A percentile compares a stretch with the other conserved stretches of the same genome.
These are phyloP conservation scores for Trichosporon sp. DNA, from an alignment of 1,284 basidiomycete genomes.

Conservation along the genomic window DNA sequence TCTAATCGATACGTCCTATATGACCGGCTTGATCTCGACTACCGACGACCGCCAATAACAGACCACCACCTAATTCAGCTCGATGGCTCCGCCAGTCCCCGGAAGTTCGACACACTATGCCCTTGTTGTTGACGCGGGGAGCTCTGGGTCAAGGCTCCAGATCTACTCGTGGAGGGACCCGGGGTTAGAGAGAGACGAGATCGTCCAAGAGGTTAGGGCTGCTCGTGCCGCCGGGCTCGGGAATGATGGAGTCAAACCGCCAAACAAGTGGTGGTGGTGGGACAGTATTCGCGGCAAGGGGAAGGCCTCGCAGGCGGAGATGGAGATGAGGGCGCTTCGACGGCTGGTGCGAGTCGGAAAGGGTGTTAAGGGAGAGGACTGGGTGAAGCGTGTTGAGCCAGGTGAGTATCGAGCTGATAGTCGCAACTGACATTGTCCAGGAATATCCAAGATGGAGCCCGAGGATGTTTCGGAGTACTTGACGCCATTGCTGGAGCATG, in stretches of 20 bases:
- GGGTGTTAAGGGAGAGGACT: slow-evolving; percentile 78
- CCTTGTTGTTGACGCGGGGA: slow-evolving; percentile 96
- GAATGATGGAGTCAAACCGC: neutral
- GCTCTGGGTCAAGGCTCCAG: slow-evolving; percentile 91
- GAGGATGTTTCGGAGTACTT: slow-evolving; percentile 75
- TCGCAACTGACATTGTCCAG: slow-evolving; percentile 59
- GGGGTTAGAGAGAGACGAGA: slow-evolving; percentile 59
- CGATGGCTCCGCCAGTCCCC: slow-evolving; percentile 52
- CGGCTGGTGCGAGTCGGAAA: slow-evolving; percentile 84
- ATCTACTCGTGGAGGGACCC: slow-evolving; percentile 97
- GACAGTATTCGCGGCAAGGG: slow-evolving; percentile 43
- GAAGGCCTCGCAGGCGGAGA: slow-evolving; percentile 45
- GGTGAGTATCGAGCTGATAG: slow-evolving; percentile 62
- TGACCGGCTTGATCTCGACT: neutral
- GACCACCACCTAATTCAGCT: slow-evolving; percentile 10
- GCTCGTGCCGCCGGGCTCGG: slow-evolving; percentile 69
- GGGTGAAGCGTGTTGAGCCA: slow-evolving; percentile 91
- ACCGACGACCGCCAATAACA: slow-evolving; percentile 11
- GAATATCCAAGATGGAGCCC: slow-evolving; percentile 78
- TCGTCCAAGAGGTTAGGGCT: slow-evolving; percentile 68
- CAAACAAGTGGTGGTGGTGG: slow-evolving; percentile 47
- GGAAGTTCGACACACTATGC: slow-evolving; percentile 77
- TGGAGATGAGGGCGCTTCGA: slow-evolving; percentile 51
- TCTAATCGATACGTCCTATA: neutral
- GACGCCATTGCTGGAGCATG: slow-evolving; percentile 79